Evolutionary conservation across 2,329 filamentous ascomycete species (phyloP), one percentile per base, ranked within the genome.

Genomic region (Colletotrichum sojae): DNA sequence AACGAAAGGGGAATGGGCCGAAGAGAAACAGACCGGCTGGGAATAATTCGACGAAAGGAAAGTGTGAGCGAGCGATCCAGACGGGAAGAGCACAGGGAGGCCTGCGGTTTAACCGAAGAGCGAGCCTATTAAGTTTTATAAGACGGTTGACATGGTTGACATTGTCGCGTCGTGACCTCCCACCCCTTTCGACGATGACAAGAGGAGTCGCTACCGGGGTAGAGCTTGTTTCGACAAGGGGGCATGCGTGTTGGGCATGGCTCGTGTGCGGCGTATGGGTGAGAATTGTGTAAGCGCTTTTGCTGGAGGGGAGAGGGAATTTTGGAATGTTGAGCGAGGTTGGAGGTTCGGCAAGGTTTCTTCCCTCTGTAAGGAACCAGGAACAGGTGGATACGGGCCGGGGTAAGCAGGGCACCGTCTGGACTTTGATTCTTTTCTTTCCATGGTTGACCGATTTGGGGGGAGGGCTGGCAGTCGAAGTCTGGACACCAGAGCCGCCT

Each of bases 151-250:
- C 55, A 67, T 66, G 51, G 60, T 63, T 63, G 36, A 25, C 18
- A 46, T 31, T 20, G 15, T 39, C 31, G 22, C 18, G 4, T 63
- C 40, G 15, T 13, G 16, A 36, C 31, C 20, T 51, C n/a, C 25
- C 45, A 27, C 12, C 49, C 27, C 55, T 18, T 55, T 49, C 48
- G 55, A 18, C 15, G 49, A 66, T 69, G 62, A 61, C 49, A 66
- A 61, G 48, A 56, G 36, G 51, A 60, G 31, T 25, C 25, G 9
- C 25, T 51, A 36, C 55, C n/a, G 59, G 62, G 62, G 49, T 46
- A 66, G 49, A 69, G 66, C 62, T 66, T 69, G 66, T 69, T 69
- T 69, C 49, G 40, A 52, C 51, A 59, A 39, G 62, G 66, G 55
- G 66, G n/a, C 31, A 36, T 36, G 31, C 9, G 31, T 36, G 9